Percentiles rank a stretch among this genome's conserved stretches.
Evolutionary conservation across 148 eudicot species (phyloP).

Genomic region (Mesembryanthemum crystallinum): DNA sequence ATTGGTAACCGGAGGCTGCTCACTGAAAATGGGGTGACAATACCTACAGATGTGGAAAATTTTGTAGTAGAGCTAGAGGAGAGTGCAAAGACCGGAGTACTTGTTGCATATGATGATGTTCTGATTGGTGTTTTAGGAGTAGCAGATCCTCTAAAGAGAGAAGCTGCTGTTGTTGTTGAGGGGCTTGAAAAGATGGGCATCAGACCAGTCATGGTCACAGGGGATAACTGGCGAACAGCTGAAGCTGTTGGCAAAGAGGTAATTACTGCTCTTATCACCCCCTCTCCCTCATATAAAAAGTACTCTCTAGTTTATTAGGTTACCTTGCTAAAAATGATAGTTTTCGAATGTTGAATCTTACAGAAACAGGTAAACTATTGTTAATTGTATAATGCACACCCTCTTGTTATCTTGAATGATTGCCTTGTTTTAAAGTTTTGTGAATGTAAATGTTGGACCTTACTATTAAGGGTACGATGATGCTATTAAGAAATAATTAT

Average conservation of each 20-base stretch:
- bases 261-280: conserved; percentile 12
- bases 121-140: conserved; percentile 79
- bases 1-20: conserved; percentile 86
- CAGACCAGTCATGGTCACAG: conserved; percentile 89
- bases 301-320: no score
- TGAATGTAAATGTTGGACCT: no score
- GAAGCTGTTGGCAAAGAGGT: conserved; percentile 94
- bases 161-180: conserved; percentile 89
- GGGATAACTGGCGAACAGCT: conserved; percentile 97
- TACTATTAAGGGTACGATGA: no score
- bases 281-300: not conserved
- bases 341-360: no score
- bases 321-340: no score
- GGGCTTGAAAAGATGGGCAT: conserved; percentile 95
- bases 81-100: conserved; percentile 81
- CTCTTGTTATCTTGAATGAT: no score
- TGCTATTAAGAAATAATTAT: no score
- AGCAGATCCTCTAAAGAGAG: conserved; percentile 95
- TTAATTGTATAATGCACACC: no score
- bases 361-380: no score
- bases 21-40: conserved; percentile 56
- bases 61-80: conserved; percentile 78
- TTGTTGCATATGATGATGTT: conserved; percentile 62
- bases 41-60: conserved; percentile 52
- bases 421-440: no score